Evolutionary conservation across 345 rosid species (phyloP).

Genomic region (Arabidopsis suecica): DNA sequence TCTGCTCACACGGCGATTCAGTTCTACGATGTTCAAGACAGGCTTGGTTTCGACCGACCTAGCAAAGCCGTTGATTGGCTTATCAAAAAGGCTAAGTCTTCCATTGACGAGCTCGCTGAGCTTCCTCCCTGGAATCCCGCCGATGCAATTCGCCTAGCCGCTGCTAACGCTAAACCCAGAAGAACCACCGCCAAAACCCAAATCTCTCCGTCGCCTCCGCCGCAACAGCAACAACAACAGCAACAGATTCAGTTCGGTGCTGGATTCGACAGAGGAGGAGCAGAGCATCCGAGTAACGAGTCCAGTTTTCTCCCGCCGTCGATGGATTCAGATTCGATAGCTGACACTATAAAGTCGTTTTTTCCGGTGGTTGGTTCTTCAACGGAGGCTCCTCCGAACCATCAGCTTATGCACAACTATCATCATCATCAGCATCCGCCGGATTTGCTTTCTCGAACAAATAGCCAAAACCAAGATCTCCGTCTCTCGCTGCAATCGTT

Average conservation of each 20-base stretch:
- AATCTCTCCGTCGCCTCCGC: conserved; percentile 29
- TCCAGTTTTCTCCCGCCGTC: conserved; percentile 77
- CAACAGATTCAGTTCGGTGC: conserved; percentile 41
- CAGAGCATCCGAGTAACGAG: conserved; percentile 34
- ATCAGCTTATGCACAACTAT: conserved; percentile 38
- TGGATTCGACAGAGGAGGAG: conserved; percentile 35
- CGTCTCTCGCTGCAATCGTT: conserved; percentile 88
- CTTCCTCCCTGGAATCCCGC: conserved; percentile 86
- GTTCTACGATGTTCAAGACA: conserved; percentile 96
- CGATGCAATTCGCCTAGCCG: conserved; percentile 42
- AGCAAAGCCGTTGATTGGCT: conserved; percentile 99
- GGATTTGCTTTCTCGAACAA: conserved; percentile 81
- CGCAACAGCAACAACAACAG: conserved; percentile 16
- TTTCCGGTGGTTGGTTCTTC: conserved; percentile 72
- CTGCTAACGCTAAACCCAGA: conserved; percentile 42
- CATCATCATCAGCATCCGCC: conserved; percentile 58
- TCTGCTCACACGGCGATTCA: conserved; percentile 95
- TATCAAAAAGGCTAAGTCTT: conserved; percentile 80
- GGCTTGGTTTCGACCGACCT: conserved; percentile 94
- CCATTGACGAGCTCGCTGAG: conserved; percentile 90
- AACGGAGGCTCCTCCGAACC: conserved; percentile 52
- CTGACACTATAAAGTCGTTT: conserved; percentile 91
- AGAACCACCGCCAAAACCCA: conserved; percentile 31
- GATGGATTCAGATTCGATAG: conserved; percentile 78
- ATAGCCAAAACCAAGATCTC: conserved; percentile 88